Percentiles rank a stretch among this genome's conserved stretches.
Evolutionary conservation across 2,329 filamentous ascomycete genomes (phyloP).

Genomic region (Apiospora sp.): DNA sequence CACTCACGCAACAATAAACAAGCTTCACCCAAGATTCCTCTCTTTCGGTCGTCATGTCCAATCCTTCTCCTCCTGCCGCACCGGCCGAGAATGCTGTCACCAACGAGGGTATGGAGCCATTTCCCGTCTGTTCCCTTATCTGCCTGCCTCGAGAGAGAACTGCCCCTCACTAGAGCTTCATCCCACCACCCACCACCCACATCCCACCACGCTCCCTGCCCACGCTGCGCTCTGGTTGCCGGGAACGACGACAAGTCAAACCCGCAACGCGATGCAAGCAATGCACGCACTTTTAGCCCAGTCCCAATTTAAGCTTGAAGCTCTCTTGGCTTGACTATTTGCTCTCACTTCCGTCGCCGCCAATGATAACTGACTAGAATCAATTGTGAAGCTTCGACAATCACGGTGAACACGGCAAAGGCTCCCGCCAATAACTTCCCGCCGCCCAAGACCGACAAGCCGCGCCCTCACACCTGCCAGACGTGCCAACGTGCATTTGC

Average conservation of each 20-base stretch:
- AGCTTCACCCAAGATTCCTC: constrained; percentile 21
- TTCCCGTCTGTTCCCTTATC: constrained; percentile 17
- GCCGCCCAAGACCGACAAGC: constrained; percentile 96
- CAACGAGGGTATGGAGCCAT: constrained; percentile 24
- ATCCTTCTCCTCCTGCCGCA: constrained; percentile 42
- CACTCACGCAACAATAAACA: not conserved
- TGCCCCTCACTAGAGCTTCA: constrained; percentile 21
- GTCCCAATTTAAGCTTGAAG: not conserved
- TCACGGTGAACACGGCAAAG: constrained; percentile 45
- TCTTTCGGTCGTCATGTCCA: constrained; percentile 40
- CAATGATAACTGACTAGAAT: constrained; percentile 8
- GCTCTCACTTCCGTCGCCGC: not conserved
- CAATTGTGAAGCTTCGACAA: constrained; percentile 42
- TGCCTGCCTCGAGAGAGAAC: constrained; percentile 1
- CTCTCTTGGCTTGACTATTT: not conserved
- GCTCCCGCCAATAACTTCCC: constrained; percentile 59
- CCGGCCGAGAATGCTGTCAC: constrained; percentile 28
- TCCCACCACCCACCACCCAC: constrained; percentile 17
- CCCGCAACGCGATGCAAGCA: not conserved
- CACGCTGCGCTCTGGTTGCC: not conserved
- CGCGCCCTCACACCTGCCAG: constrained; percentile 89
- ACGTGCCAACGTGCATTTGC: constrained; percentile 95
- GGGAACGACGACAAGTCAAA: constrained; percentile 12
- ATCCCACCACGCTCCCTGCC: not conserved
- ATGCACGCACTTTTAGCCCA: not conserved